These are phyloP conservation scores for Arxiozyma telluris DNA, from an alignment of 1,139 yeast species.

Conservation along the genomic window DNA sequence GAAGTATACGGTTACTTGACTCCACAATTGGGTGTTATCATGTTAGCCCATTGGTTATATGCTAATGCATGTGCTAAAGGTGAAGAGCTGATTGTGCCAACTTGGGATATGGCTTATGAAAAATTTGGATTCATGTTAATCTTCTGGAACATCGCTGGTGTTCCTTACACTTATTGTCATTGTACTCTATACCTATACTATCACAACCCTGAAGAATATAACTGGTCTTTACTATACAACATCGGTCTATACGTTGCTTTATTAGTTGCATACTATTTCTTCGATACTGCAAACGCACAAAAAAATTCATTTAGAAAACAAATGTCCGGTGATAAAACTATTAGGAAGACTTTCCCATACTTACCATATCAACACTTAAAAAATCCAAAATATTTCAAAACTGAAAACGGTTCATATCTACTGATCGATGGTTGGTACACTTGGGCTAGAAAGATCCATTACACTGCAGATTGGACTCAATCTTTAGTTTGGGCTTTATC, in stretches of 20 bases:
- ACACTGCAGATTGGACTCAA: constrained; percentile 89
- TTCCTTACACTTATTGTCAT: constrained; percentile 95
- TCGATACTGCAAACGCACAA: constrained; percentile 92
- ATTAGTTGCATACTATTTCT: constrained; percentile 73
- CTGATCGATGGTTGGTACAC: constrained; percentile 91
- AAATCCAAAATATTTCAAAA: constrained; percentile 75
- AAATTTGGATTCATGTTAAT: constrained; percentile 96
- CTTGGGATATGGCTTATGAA: constrained; percentile 99
- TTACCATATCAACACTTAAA: constrained; percentile 74
- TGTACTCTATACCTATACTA: constrained; percentile 74
- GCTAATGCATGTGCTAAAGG: constrained; percentile 98
- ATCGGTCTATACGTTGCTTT: constrained; percentile 47
- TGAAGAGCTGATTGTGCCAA: constrained; percentile 91
- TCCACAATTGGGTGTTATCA: constrained; percentile 64
- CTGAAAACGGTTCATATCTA: constrained; percentile 75
- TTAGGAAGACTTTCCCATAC: constrained; percentile 87
- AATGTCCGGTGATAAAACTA: constrained; percentile 65
- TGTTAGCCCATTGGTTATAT: constrained; percentile 85
- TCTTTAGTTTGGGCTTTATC: constrained; percentile 85
- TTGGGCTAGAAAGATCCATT: constrained; percentile 87
- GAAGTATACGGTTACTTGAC: constrained; percentile 73
- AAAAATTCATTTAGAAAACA: constrained; percentile 87
- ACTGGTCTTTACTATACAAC: constrained; percentile 57
- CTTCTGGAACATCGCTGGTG: constrained; percentile 99
- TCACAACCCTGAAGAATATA: constrained; percentile 77